phyloP scores from a whole-genome alignment of 177 flowering plant species.

The Vitis hybrid region DNA sequence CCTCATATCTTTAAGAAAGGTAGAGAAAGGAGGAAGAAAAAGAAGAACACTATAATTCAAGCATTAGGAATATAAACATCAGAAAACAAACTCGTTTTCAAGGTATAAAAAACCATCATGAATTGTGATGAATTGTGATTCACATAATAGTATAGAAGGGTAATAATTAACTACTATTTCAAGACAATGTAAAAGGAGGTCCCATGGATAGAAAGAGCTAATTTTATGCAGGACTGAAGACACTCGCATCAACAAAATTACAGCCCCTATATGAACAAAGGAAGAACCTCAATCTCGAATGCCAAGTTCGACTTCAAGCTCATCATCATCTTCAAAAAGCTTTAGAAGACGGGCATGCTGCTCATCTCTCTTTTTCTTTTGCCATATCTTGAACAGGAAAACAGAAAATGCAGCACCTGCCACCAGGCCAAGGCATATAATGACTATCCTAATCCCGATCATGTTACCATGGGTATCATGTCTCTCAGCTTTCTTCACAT shows the following conservation, averaged over 20 bases:
- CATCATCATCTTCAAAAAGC: conserved; percentile 43
- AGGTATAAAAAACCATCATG: no score
- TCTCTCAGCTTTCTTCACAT: conserved; percentile 10
- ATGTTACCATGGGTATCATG: not conserved
- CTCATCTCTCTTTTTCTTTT: conserved; percentile 39
- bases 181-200: not conserved
- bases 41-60: no score
- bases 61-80: no score
- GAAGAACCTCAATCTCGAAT: conserved; percentile 25
- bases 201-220: not conserved
- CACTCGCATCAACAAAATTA: conserved; percentile 5
- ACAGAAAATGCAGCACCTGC: conserved; percentile 20
- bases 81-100: no score
- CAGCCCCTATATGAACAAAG: not conserved
- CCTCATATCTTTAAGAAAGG: no score
- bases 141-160: no score
- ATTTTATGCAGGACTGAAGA: not conserved
- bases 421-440: conserved; percentile 20
- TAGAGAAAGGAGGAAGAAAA: no score
- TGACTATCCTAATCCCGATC: conserved; percentile 10
- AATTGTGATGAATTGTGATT: no score
- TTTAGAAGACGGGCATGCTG: conserved; percentile 35
- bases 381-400: conserved; percentile 31
- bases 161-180: no score
- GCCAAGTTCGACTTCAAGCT: conserved; percentile 43